Evolutionary conservation across 768 basidiomycete species (phyloP), one percentile per base, ranked within the genome.

Genomic region (Vararia minispora): DNA sequence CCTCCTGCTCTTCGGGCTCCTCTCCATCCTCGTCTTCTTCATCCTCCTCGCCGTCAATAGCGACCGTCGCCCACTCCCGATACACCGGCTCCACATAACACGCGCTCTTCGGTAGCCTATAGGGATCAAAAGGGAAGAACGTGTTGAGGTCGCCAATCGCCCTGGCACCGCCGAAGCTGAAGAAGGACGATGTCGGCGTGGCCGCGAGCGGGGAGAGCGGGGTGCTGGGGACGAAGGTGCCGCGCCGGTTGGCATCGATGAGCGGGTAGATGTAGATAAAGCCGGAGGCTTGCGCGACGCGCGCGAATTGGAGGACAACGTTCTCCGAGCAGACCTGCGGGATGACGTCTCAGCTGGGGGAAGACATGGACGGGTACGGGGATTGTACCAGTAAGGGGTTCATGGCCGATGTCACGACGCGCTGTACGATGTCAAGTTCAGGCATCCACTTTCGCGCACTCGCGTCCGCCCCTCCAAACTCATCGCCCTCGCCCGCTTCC

Each of bases 101-200:
- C 22, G 71, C 66, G 26, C 88, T 90, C 41, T 76, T 70, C 0
- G 88, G 83, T 4, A 99, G 75, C 42, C 79, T 84, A 64, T 89
- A 98, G 2, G 95, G 95, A 58, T 99, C 95, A 55, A 99, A 99
- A 0, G 95, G 95, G 66, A 99, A 99, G 65, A 97, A 98, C 9
- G 80, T 77, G 53, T 89, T 90, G 39, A 98, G 68, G 43, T 92
- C 89, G 66, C 50, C 33, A 60, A 59, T 35, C 55, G 61, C 6
- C 58, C 61, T 13, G 62, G 48, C 21, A 58, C 45, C 9, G 49
- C 40, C 14, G 47, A 33, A 23, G 24, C 44, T 16, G 21, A 44
- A 23, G 22, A 37, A 27, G 24, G 35, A 32, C 42, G 26, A n/a
- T 20, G 28, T 13, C n/a, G 39, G 14, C 13, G 17, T 22, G 37